Evolutionary conservation across 345 rosid genomes (phyloP).

Genomic region (Gynandropsis gynandra): DNA sequence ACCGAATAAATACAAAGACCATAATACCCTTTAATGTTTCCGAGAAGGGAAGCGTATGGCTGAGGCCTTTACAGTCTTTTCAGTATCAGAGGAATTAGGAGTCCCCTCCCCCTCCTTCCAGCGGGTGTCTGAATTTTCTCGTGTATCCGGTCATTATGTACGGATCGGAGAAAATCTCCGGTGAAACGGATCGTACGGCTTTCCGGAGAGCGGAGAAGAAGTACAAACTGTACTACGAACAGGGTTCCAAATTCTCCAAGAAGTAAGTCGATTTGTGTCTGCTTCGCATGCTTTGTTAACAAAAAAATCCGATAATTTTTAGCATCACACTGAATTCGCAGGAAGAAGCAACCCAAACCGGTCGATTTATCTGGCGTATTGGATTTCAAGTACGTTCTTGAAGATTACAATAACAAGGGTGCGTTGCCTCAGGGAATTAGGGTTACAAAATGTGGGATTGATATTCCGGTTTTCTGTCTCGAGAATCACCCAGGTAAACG

Average conservation of each 20-base stretch:
- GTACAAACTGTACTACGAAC: conserved; percentile 75
- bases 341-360: conserved; percentile 71
- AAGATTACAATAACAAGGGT: conserved; percentile 33
- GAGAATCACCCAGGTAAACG: conserved; percentile 59
- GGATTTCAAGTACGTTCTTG: conserved; percentile 49
- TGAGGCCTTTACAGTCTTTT: no score
- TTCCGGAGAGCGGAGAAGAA: conserved; percentile 87
- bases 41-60: no score
- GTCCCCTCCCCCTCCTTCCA: no score
- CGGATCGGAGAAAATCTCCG: conserved; percentile 43
- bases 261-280: conserved; percentile 33
- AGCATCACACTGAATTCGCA: conserved; percentile 20
- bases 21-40: no score
- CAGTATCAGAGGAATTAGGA: no score
- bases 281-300: conserved; percentile 1
- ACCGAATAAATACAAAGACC: no score
- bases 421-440: conserved; percentile 50
- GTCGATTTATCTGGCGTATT: conserved; percentile 67
- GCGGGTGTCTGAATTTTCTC: background rate
- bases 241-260: conserved; percentile 46
- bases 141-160: conserved; percentile 39
- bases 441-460: conserved; percentile 24
- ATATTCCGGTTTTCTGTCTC: conserved; percentile 48
- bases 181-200: conserved; percentile 52
- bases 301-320: background rate